Evolutionary conservation across 1,284 basidiomycete species (phyloP).

Genomic region (Moesziomyces antarcticus): DNA sequence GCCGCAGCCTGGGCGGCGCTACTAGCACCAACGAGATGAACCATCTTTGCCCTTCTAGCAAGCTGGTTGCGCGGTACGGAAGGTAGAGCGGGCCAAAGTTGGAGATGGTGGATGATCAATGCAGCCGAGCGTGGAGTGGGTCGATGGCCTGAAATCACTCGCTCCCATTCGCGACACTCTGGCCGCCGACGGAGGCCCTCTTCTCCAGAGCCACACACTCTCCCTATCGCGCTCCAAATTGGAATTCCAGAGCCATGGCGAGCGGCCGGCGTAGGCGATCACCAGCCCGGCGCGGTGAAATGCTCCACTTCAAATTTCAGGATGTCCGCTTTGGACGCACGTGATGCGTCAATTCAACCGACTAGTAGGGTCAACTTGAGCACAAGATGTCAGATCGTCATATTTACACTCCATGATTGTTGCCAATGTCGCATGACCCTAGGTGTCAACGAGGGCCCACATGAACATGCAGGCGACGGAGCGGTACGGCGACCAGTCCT

Average conservation of each 20-base stretch:
- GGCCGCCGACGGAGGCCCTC: no score
- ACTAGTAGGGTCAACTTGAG: not conserved
- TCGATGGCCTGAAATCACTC: constrained; percentile 30
- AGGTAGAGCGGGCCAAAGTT: not conserved
- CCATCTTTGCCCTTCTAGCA: constrained; percentile 28
- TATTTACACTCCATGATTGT: no score
- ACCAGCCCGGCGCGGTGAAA: constrained; percentile 15
- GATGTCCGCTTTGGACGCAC: constrained; percentile 10
- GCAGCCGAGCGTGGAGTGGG: constrained; percentile 10
- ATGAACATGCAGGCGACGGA: constrained; percentile 61
- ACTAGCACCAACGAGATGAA: constrained; percentile 45
- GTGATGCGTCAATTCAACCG: constrained; percentile 12
- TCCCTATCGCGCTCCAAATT: constrained; percentile 1
- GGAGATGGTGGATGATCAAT: constrained; percentile 10
- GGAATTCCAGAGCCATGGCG: constrained; percentile 5
- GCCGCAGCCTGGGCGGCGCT: constrained; percentile 40
- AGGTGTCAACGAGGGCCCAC: constrained; percentile 58
- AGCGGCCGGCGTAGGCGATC: constrained; percentile 32
- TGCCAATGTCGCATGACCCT: not conserved
- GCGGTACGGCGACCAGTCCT: constrained; percentile 60
- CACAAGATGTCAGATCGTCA: constrained; percentile 12
- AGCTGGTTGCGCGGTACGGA: not conserved
- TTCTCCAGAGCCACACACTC: no score
- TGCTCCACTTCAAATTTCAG: constrained; percentile 1
- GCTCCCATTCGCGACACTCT: not conserved